Base-by-base conservation (phyloP, 805 yeast species). In the Candida dendrica region DNA sequence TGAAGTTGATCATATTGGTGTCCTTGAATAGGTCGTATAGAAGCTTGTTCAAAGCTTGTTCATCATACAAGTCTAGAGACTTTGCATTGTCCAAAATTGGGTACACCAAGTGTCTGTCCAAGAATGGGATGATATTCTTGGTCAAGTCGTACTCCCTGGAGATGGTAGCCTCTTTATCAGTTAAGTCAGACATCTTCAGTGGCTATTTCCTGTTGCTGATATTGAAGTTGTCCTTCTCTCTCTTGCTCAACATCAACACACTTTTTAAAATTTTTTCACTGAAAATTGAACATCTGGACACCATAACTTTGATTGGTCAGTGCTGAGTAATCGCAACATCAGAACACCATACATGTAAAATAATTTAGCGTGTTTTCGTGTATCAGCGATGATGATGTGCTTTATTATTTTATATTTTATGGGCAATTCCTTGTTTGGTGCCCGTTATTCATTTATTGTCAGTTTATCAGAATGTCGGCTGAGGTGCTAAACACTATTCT, bases 81-180 rank as follows among this genome's bases (percentile, higher is more conserved):
- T 68, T 65, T 39, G 71, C 63, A 36, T 69, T 70, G 54, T 73
- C 77, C 26, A 76, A 58, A 49, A 79, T 58, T 36, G 78, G 77
- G 47, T 71, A 75, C 43, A 72, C 64, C 56, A 81, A 61, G 51
- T 78, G 83, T 47, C 84, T 70, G 61, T 81, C 87, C 52, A 81
- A 60, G 52, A 76, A 80, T 36, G 77, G 77, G 47, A 74, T 63
- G 46, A 80, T 59, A 58, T 72, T 71, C 40, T 65, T 63, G 9
- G 82, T 74, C 55, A 79, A 60, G 51, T 79, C 84, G 58, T 72
- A 73, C 48, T 71, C 56, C 47, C 68, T 66, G 19, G 76, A 76
- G 41, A 68, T 55, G 37, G 56, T 69, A 34, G 66, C 51, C 49
- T 71, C 72, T 30, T 55, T 54, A 10, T 53, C 46, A 26, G 61